phyloP scores from a whole-genome alignment of 1,139 yeast genomes.

The Casaregolazyma lundiana region DNA sequence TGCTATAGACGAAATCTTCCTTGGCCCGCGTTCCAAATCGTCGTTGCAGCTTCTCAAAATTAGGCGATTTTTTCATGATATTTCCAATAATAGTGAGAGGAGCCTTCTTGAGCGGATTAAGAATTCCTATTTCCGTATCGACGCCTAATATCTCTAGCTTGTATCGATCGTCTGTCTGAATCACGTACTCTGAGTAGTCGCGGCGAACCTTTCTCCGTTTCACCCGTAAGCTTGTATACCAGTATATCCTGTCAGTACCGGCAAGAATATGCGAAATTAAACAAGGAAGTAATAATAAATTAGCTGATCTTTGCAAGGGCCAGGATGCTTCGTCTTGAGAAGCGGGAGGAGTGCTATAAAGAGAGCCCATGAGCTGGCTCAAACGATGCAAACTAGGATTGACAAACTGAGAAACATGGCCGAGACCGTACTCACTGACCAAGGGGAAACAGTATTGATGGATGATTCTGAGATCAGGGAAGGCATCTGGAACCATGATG shows the following conservation, averaged over 20 bases:
- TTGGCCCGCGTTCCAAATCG: background rate
- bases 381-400: background rate
- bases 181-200: conserved; percentile 2
- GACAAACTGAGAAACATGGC: background rate
- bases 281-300: conserved; percentile 5
- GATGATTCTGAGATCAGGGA: conserved; percentile 20
- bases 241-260: conserved; percentile 4
- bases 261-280: conserved; percentile 1
- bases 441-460: conserved; percentile 19
- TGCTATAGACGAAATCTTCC: background rate
- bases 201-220: conserved; percentile 6
- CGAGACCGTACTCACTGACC: conserved; percentile 8
- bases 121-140: background rate
- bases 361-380: background rate
- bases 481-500: conserved; percentile 15
- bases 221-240: conserved; percentile 5
- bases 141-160: conserved; percentile 2
- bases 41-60: conserved; percentile 3
- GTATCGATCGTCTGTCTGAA: background rate
- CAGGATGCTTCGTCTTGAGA: background rate
- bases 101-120: background rate
- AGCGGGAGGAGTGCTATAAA: background rate
- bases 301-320: conserved; percentile 4
- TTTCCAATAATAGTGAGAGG: background rate
- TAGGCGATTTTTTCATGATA: conserved; percentile 1